Conservation (phyloP, 129 eudicot species). For the Artemisia argyi region DNA sequence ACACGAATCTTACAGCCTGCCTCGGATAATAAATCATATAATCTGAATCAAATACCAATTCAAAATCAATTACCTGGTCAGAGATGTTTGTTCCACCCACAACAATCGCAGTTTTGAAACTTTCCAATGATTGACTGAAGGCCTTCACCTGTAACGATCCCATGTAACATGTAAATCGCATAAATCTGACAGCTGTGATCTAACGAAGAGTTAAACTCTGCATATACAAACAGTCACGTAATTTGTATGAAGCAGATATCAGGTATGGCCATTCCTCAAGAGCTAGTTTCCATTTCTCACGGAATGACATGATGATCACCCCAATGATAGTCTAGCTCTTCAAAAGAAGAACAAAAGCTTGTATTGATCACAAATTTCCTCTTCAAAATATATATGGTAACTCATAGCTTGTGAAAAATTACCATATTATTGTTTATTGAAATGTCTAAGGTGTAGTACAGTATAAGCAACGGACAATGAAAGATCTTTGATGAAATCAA, state of each 20-base stretch:
- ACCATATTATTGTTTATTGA: background rate
- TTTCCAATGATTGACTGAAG: slow-evolving; percentile 70
- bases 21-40: background rate
- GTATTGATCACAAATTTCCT: background rate
- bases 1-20: slow-evolving; percentile 3
- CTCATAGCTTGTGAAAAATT: background rate
- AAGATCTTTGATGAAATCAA: slow-evolving; percentile 22
- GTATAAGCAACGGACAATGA: slow-evolving; percentile 13
- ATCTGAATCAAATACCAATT: slow-evolving; percentile 12
- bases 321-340: slow-evolving; percentile 5
- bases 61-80: slow-evolving; percentile 60
- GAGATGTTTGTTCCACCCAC: slow-evolving; percentile 90
- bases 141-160: slow-evolving; percentile 63
- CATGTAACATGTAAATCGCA: slow-evolving; percentile 12
- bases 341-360: background rate
- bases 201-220: slow-evolving; percentile 3
- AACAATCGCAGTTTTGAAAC: slow-evolving; percentile 83
- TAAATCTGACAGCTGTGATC: slow-evolving; percentile 7
- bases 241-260: slow-evolving; percentile 10
- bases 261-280: background rate
- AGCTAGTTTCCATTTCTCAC: slow-evolving; percentile 9
- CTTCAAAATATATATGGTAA: slow-evolving; percentile 10
- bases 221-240: slow-evolving; percentile 2
- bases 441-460: slow-evolving; percentile 8
- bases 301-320: background rate